Evolutionary conservation across 2,329 filamentous ascomycete species (phyloP).

Genomic region (Stemphylium beticola): DNA sequence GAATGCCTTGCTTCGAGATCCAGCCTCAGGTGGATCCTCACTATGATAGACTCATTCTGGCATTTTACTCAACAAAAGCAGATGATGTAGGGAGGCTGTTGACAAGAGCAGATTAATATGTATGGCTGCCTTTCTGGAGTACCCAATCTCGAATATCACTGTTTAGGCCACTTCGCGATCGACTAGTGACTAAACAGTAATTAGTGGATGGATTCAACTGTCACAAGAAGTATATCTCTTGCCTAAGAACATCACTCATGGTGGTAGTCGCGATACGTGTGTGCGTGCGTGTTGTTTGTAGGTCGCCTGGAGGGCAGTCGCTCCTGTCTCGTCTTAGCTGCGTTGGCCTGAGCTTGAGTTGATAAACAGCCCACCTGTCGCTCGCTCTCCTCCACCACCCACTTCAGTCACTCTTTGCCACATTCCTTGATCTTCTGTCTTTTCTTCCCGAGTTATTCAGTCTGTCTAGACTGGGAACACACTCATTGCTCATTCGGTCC

Average conservation of each 20-base stretch:
- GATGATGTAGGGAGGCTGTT: no score
- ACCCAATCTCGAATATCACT: no score
- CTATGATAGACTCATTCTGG: no score
- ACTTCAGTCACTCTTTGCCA: constrained; percentile 16
- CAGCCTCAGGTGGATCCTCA: no score
- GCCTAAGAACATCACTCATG: not conserved
- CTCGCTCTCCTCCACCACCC: constrained; percentile 19
- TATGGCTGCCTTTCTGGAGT: no score
- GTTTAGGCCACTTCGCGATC: no score
- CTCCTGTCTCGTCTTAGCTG: constrained; percentile 9
- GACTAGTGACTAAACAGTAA: no score
- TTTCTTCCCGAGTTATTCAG: constrained; percentile 23
- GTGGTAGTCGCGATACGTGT: not conserved
- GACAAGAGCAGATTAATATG: no score
- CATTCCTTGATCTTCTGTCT: constrained; percentile 28
- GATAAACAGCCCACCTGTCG: constrained; percentile 13
- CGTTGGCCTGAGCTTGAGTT: constrained; percentile 14
- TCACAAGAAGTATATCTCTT: no score
- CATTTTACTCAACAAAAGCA: no score
- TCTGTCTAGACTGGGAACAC: constrained; percentile 32
- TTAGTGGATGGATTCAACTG: no score
- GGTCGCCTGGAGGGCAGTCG: constrained; percentile 2
- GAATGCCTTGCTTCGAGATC: no score
- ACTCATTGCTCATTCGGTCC: constrained; percentile 30
- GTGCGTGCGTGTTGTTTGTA: not conserved